phyloP scores from a whole-genome alignment of 192 early-diverging fungal species.

The Coemansia sp. region DNA sequence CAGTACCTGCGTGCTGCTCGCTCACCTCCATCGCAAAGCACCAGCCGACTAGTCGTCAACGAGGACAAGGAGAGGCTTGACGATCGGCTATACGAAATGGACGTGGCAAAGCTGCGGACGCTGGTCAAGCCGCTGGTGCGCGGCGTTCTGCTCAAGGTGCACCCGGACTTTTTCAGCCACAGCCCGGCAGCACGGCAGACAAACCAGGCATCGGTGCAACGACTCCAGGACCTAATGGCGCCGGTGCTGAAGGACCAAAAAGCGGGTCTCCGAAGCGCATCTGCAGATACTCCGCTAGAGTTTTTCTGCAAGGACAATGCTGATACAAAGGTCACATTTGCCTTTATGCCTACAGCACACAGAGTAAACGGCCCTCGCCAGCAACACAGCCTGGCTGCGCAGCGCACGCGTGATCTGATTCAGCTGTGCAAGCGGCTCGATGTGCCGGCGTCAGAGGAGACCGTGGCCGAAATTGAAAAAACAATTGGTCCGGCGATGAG shows the following conservation, averaged over 20 bases:
- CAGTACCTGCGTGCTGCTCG: too few relatives aligned
- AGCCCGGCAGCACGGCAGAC: slow-evolving; percentile 25
- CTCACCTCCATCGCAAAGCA: too few relatives aligned
- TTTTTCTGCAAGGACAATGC: slow-evolving; percentile 1
- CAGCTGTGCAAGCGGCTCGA: slow-evolving; percentile 19
- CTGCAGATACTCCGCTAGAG: slow-evolving; percentile 3
- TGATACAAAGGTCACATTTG: slow-evolving; percentile 11
- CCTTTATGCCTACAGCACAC: slow-evolving; percentile 12
- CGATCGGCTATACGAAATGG: slow-evolving; percentile 2
- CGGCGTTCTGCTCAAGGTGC: slow-evolving; percentile 34
- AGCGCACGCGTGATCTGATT: slow-evolving; percentile 34
- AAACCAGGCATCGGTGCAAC: slow-evolving; percentile 42
- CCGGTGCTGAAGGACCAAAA: slow-evolving; percentile 14
- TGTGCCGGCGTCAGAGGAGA: not conserved
- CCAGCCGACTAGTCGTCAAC: too few relatives aligned
- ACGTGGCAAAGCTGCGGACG: slow-evolving; percentile 15
- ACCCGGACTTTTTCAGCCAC: slow-evolving; percentile 40
- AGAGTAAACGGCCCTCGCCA: not conserved
- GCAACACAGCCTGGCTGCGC: slow-evolving; percentile 8
- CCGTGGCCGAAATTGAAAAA: slow-evolving; percentile 12
- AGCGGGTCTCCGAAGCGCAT: too few relatives aligned
- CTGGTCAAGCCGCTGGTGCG: slow-evolving; percentile 41
- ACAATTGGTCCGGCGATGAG: not conserved
- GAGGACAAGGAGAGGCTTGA: too few relatives aligned
- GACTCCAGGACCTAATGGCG: slow-evolving; percentile 34